A percentile compares a stretch with the other conserved stretches of the same genome.
Evolutionary conservation across 495 filamentous ascomycete genomes (phyloP).

Genomic region (Penicillium salamii): DNA sequence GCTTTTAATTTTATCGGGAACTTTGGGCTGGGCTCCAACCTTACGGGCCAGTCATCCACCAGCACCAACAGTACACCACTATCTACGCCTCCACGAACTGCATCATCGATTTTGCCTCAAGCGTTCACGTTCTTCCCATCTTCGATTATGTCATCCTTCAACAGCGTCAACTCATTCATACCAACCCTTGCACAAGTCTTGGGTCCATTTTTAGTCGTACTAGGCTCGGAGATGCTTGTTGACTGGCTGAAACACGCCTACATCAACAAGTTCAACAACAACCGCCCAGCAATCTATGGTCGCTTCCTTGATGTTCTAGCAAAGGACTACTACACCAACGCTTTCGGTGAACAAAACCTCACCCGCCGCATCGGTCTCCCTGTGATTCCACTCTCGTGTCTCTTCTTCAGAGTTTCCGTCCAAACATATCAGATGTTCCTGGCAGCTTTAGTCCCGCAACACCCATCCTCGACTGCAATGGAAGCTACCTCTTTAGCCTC

Average conservation of each 20-base stretch:
- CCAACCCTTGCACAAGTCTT: constrained; percentile 85
- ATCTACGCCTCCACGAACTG: constrained; percentile 47
- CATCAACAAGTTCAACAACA: constrained; percentile 97
- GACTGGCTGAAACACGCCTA: constrained; percentile 98
- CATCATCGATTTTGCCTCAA: constrained; percentile 70
- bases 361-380: constrained; percentile 89
- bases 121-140: constrained; percentile 84
- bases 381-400: constrained; percentile 85
- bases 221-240: constrained; percentile 94
- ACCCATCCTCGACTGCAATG: constrained; percentile 67
- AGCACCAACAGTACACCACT: constrained; percentile 45
- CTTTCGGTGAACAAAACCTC: constrained; percentile 85
- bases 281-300: constrained; percentile 81
- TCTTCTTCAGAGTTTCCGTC: constrained; percentile 91
- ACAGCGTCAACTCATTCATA: constrained; percentile 42
- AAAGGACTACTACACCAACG: constrained; percentile 97
- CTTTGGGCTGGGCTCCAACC: constrained; percentile 29
- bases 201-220: constrained; percentile 85
- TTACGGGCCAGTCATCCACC: constrained; percentile 29
- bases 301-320: constrained; percentile 89
- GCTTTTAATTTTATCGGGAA: constrained; percentile 41
- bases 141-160: constrained; percentile 42
- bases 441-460: constrained; percentile 73
- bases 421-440: constrained; percentile 99
- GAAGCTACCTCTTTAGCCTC: constrained; percentile 62